Base-by-base conservation (phyloP, 2,329 filamentous ascomycete species). In the Colletotrichum tofieldiae region DNA sequence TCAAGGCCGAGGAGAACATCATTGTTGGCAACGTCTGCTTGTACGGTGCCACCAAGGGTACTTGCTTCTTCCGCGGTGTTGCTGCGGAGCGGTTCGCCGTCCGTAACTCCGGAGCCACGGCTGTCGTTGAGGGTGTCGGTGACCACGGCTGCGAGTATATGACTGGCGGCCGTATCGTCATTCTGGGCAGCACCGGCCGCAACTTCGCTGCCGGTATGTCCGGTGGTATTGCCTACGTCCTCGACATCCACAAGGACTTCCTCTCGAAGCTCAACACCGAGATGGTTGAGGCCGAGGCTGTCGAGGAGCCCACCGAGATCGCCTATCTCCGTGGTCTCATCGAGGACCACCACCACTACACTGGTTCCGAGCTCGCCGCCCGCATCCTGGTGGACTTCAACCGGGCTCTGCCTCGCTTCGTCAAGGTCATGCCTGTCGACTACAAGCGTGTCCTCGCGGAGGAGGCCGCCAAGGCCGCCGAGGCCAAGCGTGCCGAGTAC, bases 131-230 rank as follows among this genome's bases (percentile, higher is more conserved):
- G 84, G 96, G 96, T 84, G 90, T 97, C 75, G 96, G 96, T 87
- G 96, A 98, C 82, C 96, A 98, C 82, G 94, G 94, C 74, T 98
- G 95, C 81, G 96, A 98, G 88, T 98, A 98, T 89, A 98, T 98
- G 96, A 98, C 96, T 79, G 96, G 96, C 81, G 96, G 96, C 80
- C 94, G 95, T 80, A 88, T 98, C 62, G 86, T 98, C 75, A 89
- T 97, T 79, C 89, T 98, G 59, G 96, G 96, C 71, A 91, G 90
- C 78, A 98, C 95, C 80, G 96, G 96, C 56, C 95, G 96, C 77
- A 98, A 98, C 88, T 98, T 98, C 80, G 96, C 95, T 77, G 96
- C 96, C 73, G 96, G 96, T 88, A 98, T 98, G 96, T 98, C 95
- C 79, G 96, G 96, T 80, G 96, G 96, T 87, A 98, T 98, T 78